Evolutionary conservation across 2,329 filamentous ascomycete species (phyloP).

Genomic region (Didymella segeticola): DNA sequence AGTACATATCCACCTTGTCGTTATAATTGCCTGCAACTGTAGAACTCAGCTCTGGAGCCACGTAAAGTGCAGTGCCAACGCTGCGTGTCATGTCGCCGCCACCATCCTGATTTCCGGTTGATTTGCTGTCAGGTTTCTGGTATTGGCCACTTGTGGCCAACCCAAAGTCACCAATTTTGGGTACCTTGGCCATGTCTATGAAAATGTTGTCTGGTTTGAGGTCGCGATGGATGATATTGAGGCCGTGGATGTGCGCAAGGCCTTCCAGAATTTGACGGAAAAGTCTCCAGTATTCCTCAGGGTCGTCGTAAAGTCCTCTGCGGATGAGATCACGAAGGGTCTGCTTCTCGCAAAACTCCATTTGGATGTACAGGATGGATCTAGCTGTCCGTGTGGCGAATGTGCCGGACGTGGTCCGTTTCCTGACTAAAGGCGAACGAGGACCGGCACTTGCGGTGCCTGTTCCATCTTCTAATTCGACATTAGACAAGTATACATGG

Average conservation of each 20-base stretch:
- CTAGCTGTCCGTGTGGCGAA: constrained; percentile 60
- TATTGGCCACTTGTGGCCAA: constrained; percentile 89
- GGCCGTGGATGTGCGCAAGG: constrained; percentile 83
- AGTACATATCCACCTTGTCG: constrained; percentile 98
- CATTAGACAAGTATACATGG: constrained; percentile 15
- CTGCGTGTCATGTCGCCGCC: constrained; percentile 72
- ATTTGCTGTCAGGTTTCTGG: constrained; percentile 62
- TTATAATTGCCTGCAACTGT: constrained; percentile 79
- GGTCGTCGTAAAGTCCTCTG: constrained; percentile 74
- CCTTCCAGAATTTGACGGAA: constrained; percentile 93
- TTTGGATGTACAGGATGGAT: constrained; percentile 92
- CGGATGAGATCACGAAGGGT: constrained; percentile 89
- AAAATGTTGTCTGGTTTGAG: constrained; percentile 98
- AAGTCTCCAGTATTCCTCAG: constrained; percentile 83
- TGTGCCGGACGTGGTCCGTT: constrained; percentile 55
- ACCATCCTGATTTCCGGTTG: constrained; percentile 44
- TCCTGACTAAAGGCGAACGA: constrained; percentile 44
- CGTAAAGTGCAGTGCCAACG: constrained; percentile 83
- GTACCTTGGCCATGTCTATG: constrained; percentile 87
- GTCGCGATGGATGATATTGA: constrained; percentile 94
- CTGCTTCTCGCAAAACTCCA: constrained; percentile 97
- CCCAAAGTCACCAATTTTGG: constrained; percentile 96
- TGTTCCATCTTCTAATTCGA: constrained; percentile 54
- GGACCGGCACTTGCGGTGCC: constrained; percentile 42
- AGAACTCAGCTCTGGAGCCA: constrained; percentile 88